phyloP scores from a whole-genome alignment of 73 alveolate genomes.

The Stentor coeruleus region DNA sequence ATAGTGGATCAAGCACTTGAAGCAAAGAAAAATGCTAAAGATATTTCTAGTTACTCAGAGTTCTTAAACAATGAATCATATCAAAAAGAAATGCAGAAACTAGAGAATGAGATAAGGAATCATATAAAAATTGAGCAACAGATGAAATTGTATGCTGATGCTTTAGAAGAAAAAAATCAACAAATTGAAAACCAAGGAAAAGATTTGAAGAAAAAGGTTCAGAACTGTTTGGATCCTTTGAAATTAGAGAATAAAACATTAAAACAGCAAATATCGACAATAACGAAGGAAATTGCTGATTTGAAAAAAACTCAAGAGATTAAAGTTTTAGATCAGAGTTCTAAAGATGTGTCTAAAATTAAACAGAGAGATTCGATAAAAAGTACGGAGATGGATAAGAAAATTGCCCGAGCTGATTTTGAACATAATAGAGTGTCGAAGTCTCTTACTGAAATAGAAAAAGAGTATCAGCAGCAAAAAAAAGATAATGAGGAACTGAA shows the following conservation, averaged over 20 bases:
- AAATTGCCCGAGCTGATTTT: background rate
- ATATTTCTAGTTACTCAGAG: background rate
- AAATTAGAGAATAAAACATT: background rate
- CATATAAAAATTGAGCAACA: background rate
- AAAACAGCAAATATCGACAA: background rate
- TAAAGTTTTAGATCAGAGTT: background rate
- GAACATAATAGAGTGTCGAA: background rate
- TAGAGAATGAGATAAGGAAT: background rate
- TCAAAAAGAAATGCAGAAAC: conserved; percentile 1
- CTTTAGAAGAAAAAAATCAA: background rate
- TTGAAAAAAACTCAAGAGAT: background rate
- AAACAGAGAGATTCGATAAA: background rate
- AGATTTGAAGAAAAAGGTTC: background rate
- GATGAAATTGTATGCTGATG: background rate
- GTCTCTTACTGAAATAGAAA: background rate
- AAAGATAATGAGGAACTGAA: background rate
- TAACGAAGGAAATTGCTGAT: background rate
- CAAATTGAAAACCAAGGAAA: background rate
- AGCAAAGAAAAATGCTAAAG: background rate
- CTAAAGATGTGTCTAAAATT: background rate
- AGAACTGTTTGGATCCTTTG: background rate
- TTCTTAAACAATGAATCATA: background rate
- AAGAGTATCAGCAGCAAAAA: background rate
- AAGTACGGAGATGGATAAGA: background rate
- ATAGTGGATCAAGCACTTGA: background rate